Conservation (phyloP, 2,329 filamentous ascomycete species). For the Botrytis deweyae region DNA sequence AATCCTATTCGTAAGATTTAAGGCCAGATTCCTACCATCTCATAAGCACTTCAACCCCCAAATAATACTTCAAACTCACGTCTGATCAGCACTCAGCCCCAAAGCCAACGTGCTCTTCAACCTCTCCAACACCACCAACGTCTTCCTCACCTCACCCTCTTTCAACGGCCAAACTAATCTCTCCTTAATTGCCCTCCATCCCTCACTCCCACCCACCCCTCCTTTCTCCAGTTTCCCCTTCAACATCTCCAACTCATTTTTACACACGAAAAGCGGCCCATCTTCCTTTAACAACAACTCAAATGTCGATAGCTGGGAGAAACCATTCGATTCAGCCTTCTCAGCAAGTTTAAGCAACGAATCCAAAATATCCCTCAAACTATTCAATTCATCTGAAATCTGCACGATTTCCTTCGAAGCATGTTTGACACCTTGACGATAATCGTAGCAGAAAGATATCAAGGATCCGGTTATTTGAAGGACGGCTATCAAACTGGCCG, state of each 20-base stretch:
- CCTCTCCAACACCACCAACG: slow-evolving; percentile 27
- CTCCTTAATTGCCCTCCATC: slow-evolving; percentile 27
- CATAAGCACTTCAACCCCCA: not conserved
- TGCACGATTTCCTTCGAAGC: slow-evolving; percentile 27
- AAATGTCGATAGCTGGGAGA: slow-evolving; percentile 23
- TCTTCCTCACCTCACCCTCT: slow-evolving; percentile 26
- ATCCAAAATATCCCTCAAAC: slow-evolving; percentile 28
- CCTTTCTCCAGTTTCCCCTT: slow-evolving; percentile 26
- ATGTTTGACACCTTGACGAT: slow-evolving; percentile 26
- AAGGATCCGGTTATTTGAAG: slow-evolving; percentile 29
- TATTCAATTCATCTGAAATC: slow-evolving; percentile 28
- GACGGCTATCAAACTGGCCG: slow-evolving; percentile 30
- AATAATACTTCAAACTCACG: slow-evolving; percentile 19
- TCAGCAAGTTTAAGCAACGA: slow-evolving; percentile 29
- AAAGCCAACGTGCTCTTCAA: slow-evolving; percentile 29
- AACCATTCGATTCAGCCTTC: slow-evolving; percentile 11
- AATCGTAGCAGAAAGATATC: slow-evolving; percentile 32
- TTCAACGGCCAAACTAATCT: slow-evolving; percentile 29
- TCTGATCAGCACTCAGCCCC: slow-evolving; percentile 29
- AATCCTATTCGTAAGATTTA: slow-evolving; percentile 25
- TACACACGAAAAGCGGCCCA: slow-evolving; percentile 27
- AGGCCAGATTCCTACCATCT: slow-evolving; percentile 18
- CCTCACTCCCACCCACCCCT: not conserved
- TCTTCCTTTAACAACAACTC: slow-evolving; percentile 24
- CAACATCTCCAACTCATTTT: slow-evolving; percentile 25